Base-by-base conservation (phyloP, 768 basidiomycete species). In the Tubosaeta brunneosetosa region DNA sequence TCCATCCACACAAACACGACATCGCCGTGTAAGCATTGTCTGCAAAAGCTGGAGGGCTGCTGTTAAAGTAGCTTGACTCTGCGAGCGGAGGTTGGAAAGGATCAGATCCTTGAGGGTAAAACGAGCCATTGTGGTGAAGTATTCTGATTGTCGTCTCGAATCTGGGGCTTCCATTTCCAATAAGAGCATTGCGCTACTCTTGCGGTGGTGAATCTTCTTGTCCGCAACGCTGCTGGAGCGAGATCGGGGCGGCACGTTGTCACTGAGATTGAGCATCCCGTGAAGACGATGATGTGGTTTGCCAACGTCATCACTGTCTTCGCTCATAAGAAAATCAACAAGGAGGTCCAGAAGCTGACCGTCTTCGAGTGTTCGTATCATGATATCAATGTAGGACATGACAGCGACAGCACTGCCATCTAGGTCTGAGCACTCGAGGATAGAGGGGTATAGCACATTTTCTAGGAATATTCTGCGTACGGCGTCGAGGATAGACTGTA, bases 331-430 rank as follows among this genome's bases (percentile, higher is more conserved):
- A 70, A 91, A 95, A 44, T 81, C 76, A 38, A 94, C 77, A 14
- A 95, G 71, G 22, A 88, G 74, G 43, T 86, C 81, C 14, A 80
- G 81, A 37, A 95, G 77, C 46, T 77, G 80, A 1, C 85, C 86
- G 22, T 81, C 76, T 33, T 81, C 77, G 6, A 94, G 76, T 0
- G 86, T 90, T 52, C 83, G 79, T 48, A 93, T 77, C 78, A 92
- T 87, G 61, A 91, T 81, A 59, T 97, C 92, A 57, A 97, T 84
- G 65, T 98, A 97, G 14, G 89, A 91, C 81, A 97, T 84, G 50
- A 98, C 94, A 10, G 95, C 94, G 2, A 97, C 87, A 0, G 94
- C 90, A 55, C 93, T 95, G n/a, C 95, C 95, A 66, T 97, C 95
- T 5, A 77, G 65, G 55, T 91, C 90, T 0, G 94, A 94, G 69